A percentile compares a stretch with the other conserved stretches of the same genome.
These are phyloP conservation scores for Penicillium canariense DNA, from an alignment of 495 filamentous ascomycete species.

Conservation along the genomic window DNA sequence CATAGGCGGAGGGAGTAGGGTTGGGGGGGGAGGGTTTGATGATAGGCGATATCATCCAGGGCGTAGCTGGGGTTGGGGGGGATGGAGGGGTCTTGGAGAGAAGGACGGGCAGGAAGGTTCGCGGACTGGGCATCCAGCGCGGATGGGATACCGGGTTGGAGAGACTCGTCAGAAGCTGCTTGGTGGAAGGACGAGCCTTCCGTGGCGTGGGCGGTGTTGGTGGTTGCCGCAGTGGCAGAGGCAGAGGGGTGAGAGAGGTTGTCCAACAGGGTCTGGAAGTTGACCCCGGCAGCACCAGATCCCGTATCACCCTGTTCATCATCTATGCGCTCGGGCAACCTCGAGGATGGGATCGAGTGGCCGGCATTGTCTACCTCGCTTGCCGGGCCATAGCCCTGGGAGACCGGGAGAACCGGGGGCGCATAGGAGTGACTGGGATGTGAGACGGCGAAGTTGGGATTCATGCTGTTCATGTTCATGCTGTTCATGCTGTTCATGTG, in stretches of 20 bases:
- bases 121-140: constrained; percentile 19
- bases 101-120: constrained; percentile 49
- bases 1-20: constrained; percentile 33
- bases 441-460: constrained; percentile 29
- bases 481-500: no score
- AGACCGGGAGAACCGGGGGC: constrained; percentile 50
- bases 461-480: constrained; percentile 5
- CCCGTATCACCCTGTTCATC: constrained; percentile 17
- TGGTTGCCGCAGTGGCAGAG: constrained; percentile 10
- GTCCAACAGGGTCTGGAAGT: constrained; percentile 53
- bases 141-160: constrained; percentile 20
- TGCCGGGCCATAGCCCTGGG: constrained; percentile 39
- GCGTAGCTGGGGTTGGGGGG: constrained; percentile 57
- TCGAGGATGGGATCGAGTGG: constrained; percentile 17
- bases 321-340: constrained; percentile 30
- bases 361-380: constrained; percentile 35
- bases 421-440: constrained; percentile 42
- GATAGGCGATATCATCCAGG: constrained; percentile 57
- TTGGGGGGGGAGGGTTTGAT: constrained; percentile 41
- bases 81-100: constrained; percentile 53
- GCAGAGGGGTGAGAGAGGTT: constrained; percentile 44
- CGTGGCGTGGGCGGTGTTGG: constrained; percentile 26
- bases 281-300: constrained; percentile 39
- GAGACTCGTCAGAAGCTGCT: constrained; percentile 34
- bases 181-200: constrained; percentile 35